A percentile compares a stretch with the other conserved stretches of the same genome.
Conservation (phyloP, 164 flowering plant genomes). For the Litsea cubeba region DNA sequence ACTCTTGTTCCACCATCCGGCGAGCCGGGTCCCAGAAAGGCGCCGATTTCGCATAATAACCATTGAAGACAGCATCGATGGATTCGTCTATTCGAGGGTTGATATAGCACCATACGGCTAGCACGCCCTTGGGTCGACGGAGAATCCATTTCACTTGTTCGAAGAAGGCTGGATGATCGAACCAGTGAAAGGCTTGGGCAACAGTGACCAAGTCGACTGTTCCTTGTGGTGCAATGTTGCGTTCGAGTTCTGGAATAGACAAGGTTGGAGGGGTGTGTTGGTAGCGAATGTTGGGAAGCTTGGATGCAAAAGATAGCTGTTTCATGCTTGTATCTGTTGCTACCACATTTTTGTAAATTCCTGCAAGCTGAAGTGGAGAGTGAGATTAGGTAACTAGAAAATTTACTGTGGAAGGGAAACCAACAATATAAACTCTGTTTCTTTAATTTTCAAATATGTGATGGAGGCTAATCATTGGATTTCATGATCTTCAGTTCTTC, state of each 20-base stretch:
- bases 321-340: conserved; percentile 28
- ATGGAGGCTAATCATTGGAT: no score
- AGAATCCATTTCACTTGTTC: conserved; percentile 31
- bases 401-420: no score
- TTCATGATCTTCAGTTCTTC: no score
- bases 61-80: conserved; percentile 21
- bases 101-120: conserved; percentile 62
- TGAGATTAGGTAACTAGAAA: background rate
- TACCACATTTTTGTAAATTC: conserved; percentile 25
- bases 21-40: conserved; percentile 56
- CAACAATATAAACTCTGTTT: no score
- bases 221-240: conserved; percentile 12
- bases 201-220: conserved; percentile 30
- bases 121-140: conserved; percentile 42
- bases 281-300: conserved; percentile 27
- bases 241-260: conserved; percentile 14
- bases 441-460: no score
- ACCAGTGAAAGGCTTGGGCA: conserved; percentile 52
- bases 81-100: conserved; percentile 22
- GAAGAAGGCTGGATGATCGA: conserved; percentile 43
- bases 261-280: conserved; percentile 22
- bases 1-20: conserved; percentile 44
- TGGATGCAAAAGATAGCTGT: conserved; percentile 21
- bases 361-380: conserved; percentile 18
- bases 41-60: conserved; percentile 11